Evolutionary conservation across 1,284 basidiomycete species (phyloP).

Genomic region (Bondarzewia mesenterica): DNA sequence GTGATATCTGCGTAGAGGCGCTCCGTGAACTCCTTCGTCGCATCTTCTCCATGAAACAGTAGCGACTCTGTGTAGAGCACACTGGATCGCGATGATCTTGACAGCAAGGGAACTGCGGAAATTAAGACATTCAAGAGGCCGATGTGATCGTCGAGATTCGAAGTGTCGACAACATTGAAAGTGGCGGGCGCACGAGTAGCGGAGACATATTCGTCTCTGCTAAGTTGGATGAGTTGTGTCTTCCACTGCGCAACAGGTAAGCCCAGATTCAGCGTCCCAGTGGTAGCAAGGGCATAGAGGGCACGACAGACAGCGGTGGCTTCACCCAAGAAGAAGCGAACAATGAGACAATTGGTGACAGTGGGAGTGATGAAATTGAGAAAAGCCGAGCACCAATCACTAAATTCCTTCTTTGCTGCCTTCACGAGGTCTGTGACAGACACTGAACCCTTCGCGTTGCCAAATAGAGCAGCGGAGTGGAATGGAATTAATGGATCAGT

Average conservation of each 20-base stretch:
- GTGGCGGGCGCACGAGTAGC: slow-evolving; percentile 5
- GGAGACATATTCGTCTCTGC: slow-evolving; percentile 5
- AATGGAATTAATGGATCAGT: slow-evolving; percentile 38
- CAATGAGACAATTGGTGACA: slow-evolving; percentile 5
- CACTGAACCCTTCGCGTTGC: not conserved
- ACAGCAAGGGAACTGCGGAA: slow-evolving; percentile 8
- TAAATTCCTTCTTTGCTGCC: slow-evolving; percentile 20
- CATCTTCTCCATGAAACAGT: slow-evolving; percentile 18
- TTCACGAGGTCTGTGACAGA: not conserved
- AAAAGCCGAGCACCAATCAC: slow-evolving; percentile 29
- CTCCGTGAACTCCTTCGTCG: slow-evolving; percentile 24
- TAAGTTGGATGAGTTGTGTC: slow-evolving; percentile 1
- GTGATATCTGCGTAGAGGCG: slow-evolving; percentile 30
- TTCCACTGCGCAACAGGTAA: slow-evolving; percentile 22
- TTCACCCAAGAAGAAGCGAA: slow-evolving; percentile 32
- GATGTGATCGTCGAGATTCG: slow-evolving; percentile 13
- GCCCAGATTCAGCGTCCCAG: slow-evolving; percentile 10
- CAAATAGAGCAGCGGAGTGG: slow-evolving; percentile 33
- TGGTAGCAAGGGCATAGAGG: slow-evolving; percentile 16
- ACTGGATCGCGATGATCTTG: slow-evolving; percentile 1
- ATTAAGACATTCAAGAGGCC: slow-evolving; percentile 33
- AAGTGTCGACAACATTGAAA: slow-evolving; percentile 15
- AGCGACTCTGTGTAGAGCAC: slow-evolving; percentile 36
- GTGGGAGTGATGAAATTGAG: not conserved
- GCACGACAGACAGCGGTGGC: slow-evolving; percentile 25